phyloP scores from a whole-genome alignment of 352 stramenopile species.

The Pythium periplocum region DNA sequence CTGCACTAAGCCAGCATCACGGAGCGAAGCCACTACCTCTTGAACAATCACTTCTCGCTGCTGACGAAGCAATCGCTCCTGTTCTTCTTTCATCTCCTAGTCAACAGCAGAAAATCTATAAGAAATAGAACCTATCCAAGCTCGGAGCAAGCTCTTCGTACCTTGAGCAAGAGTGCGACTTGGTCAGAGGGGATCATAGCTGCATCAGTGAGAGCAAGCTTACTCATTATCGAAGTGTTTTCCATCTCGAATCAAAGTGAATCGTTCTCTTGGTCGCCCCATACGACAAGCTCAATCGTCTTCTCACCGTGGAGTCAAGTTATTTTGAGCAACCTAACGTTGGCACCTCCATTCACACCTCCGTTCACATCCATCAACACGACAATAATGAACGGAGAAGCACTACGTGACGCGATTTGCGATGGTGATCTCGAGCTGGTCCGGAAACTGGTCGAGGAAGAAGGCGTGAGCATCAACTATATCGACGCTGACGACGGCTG shows the following conservation, averaged over 20 bases:
- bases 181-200: slow-evolving; percentile 16
- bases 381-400: slow-evolving; percentile 27
- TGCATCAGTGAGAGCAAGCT: too few species aligned
- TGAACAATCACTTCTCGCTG: slow-evolving; percentile 56
- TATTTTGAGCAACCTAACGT: too few species aligned
- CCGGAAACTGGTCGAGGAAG: slow-evolving; percentile 17
- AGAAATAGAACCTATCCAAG: too few species aligned
- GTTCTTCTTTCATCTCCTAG: slow-evolving; percentile 30
- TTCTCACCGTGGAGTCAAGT: too few species aligned
- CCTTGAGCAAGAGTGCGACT: slow-evolving; percentile 22
- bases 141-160: slow-evolving; percentile 2
- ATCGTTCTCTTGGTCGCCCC: too few species aligned
- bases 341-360: too few species aligned
- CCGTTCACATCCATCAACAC: background rate
- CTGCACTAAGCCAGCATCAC: slow-evolving; percentile 16
- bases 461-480: slow-evolving; percentile 29
- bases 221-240: too few species aligned
- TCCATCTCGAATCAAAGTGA: too few species aligned
- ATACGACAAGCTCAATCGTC: too few species aligned
- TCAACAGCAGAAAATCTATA: too few species aligned
- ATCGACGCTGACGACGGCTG: slow-evolving; percentile 34
- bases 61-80: slow-evolving; percentile 41
- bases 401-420: slow-evolving; percentile 36
- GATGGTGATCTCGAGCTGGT: slow-evolving; percentile 21
- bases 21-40: slow-evolving; percentile 52